Evolutionary conservation across 129 eudicot species (phyloP).

Genomic region (Artemisia argyi): DNA sequence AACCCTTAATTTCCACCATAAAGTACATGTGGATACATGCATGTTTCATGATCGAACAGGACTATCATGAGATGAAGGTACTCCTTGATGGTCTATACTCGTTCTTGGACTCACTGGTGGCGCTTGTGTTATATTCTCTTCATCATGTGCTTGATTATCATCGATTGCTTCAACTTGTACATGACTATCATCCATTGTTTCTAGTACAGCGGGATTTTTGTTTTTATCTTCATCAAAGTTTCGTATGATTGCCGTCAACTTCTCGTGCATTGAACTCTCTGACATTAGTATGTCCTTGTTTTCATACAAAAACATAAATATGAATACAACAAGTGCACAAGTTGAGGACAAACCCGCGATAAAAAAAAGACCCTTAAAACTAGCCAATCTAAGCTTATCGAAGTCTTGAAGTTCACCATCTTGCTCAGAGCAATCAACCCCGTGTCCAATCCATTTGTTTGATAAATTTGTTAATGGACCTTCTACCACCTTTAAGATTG

Average conservation of each 20-base stretch:
- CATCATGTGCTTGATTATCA: not conserved
- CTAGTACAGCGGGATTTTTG: not conserved
- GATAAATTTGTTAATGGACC: constrained; percentile 44
- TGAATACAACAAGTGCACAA: not conserved
- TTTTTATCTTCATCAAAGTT: constrained; percentile 12
- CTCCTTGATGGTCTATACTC: too few species aligned
- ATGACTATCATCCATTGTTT: not conserved
- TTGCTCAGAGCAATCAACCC: constrained; percentile 22
- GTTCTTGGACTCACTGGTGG: not conserved
- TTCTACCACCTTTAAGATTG: constrained; percentile 48
- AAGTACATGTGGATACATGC: too few species aligned
- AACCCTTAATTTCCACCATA: too few species aligned
- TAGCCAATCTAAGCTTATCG: constrained; percentile 34
- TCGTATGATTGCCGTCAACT: not conserved
- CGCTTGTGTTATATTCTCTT: not conserved
- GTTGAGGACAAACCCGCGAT: constrained; percentile 36
- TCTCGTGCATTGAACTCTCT: constrained; percentile 4
- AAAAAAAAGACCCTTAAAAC: constrained; percentile 53
- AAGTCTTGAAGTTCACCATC: constrained; percentile 10
- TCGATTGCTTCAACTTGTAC: not conserved
- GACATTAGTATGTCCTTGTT: constrained; percentile 23
- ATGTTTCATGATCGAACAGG: too few species aligned
- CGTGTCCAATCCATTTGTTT: constrained; percentile 39
- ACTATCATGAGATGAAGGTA: too few species aligned
- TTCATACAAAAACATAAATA: constrained; percentile 3